Conservation (phyloP, 163 green algal species). For the Coccomyxa subellipsoidea region DNA sequence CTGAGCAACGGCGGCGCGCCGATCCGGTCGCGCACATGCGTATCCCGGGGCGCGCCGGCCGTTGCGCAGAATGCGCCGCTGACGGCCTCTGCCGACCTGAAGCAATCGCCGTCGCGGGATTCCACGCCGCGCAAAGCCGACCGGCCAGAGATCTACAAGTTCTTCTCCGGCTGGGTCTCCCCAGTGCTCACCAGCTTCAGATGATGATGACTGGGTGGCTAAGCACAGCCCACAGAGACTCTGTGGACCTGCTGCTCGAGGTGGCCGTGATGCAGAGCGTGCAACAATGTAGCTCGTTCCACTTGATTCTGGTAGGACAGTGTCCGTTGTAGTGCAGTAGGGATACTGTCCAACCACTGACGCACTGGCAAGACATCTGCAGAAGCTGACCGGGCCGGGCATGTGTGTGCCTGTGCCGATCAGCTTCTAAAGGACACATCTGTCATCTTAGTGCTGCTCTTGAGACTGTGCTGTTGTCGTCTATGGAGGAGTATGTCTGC, state of each 20-base stretch:
- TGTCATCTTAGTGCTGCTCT: background rate
- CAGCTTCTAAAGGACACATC: background rate
- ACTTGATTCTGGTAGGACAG: background rate
- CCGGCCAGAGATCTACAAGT: background rate
- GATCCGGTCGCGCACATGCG: background rate
- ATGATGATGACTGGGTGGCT: no score
- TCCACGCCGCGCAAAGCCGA: constrained; percentile 1
- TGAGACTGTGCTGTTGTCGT: background rate
- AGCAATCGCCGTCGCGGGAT: background rate
- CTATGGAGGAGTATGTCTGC: background rate
- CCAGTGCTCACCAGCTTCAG: background rate
- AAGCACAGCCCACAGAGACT: no score
- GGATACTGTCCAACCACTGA: background rate
- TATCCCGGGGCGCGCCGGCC: background rate
- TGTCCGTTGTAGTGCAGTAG: background rate
- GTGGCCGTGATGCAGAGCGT: background rate
- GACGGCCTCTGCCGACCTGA: background rate
- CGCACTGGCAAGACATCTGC: background rate
- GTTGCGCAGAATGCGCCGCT: background rate
- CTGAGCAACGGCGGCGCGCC: background rate
- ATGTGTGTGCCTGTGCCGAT: background rate
- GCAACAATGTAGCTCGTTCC: no score
- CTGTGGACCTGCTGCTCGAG: background rate
- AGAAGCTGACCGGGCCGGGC: background rate
- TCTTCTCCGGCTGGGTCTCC: constrained; percentile 1